Percentiles rank a stretch among this genome's conserved stretches.
These are phyloP conservation scores for Solidago caesia DNA, from an alignment of 129 eudicot species.

Conservation along the genomic window DNA sequence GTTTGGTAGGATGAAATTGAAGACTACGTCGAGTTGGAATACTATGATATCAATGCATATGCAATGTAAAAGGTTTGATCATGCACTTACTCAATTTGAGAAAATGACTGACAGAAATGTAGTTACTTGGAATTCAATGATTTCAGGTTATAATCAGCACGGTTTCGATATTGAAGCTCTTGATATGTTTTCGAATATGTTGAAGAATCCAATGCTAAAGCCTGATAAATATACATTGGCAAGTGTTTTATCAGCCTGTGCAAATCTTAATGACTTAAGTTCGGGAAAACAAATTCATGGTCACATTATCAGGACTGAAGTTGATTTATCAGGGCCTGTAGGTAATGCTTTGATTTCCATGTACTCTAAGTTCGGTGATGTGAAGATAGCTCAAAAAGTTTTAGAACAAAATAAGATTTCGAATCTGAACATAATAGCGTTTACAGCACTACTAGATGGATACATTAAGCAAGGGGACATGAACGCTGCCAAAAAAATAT, in stretches of 20 bases:
- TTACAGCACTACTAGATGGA: conserved; percentile 73
- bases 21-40: conserved; percentile 59
- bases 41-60: conserved; percentile 62
- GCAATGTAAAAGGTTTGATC: conserved; percentile 51
- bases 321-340: conserved; percentile 53
- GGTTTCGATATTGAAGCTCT: conserved; percentile 58
- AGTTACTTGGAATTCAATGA: conserved; percentile 82
- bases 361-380: conserved; percentile 65
- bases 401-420: conserved; percentile 37
- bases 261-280: conserved; percentile 46
- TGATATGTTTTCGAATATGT: conserved; percentile 51
- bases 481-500: conserved; percentile 50
- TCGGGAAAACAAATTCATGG: conserved; percentile 68
- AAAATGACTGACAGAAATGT: conserved; percentile 58
- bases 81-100: conserved; percentile 54
- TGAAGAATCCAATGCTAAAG: conserved; percentile 35
- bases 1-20: conserved; percentile 47
- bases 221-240: conserved; percentile 71
- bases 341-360: conserved; percentile 75
- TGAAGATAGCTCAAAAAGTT: conserved; percentile 49
- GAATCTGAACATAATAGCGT: conserved; percentile 49
- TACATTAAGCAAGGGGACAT: conserved; percentile 72
- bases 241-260: conserved; percentile 70
- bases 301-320: conserved; percentile 28
- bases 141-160: conserved; percentile 71